Base-by-base conservation (phyloP, 805 yeast genomes). In the Metschnikowia baotianmanensis region DNA sequence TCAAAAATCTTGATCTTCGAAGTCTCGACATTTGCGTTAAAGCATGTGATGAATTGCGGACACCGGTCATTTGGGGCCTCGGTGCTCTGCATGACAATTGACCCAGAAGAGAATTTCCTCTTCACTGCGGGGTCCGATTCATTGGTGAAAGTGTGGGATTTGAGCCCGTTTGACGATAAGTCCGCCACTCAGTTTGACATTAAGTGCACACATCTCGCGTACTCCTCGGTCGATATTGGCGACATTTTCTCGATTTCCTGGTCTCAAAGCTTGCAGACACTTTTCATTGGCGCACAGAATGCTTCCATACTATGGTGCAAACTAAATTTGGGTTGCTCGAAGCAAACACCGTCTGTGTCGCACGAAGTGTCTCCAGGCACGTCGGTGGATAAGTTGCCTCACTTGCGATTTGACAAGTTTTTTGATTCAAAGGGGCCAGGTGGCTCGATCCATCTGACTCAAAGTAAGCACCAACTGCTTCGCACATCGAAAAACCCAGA, bases 91-190 rank as follows among this genome's bases (percentile, higher is more conserved):
- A 58, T 91, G 45, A 65, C 78, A 18, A 64, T 77, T 31, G 75
- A 80, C 9, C 59, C 63, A 3, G 72, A 69, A 48, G 89, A 80
- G 52, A 67, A 72, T 32, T 72, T 65, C 34, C 69, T 91, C 27
- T 84, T 93, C 53, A 79, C 93, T 26, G 96, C 93, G 2, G 91
- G 96, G 2, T 81, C 93, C 7, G 98, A 91, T 58, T 89, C 97
- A 2, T 67, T 91, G 34, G 83, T 91, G 23, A 86, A 88, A 57
- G 80, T 88, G 1, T 93, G 96, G 95, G 80, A 83, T 42, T 68
- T 87, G 16, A 61, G 72, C 1, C 59, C 63, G 3, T 41, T 57
- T 22, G 31, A 40, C 13, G 45, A 50, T n/a, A 40, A 36, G 22
- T 23, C 39, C 17, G 44, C 49, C n/a, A 33, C 42, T 18, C 31